A percentile compares a stretch with the other conserved stretches of the same genome.
phyloP scores from a whole-genome alignment of 73 alveolate genomes.

The Durusdinium trenchii region DNA sequence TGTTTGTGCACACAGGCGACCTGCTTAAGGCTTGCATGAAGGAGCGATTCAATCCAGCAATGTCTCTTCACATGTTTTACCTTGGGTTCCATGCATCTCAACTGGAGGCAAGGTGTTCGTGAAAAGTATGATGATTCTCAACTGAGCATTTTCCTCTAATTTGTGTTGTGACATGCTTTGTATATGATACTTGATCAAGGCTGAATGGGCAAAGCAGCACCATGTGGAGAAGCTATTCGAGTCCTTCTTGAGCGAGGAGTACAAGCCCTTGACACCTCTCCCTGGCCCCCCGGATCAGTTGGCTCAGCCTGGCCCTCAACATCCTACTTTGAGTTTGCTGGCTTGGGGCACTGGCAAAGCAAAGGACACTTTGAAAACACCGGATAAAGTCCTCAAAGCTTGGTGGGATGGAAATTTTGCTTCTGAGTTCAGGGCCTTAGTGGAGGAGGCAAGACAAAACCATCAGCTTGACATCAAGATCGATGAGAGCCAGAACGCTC shows the following conservation, averaged over 20 bases:
- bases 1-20: neutral
- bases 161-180: no score
- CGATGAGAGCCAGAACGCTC: neutral
- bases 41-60: neutral
- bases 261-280: neutral
- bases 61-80: neutral
- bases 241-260: neutral
- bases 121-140: no score
- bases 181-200: neutral
- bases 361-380: neutral
- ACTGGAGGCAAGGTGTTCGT: neutral
- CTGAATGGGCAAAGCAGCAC: constrained; percentile 4
- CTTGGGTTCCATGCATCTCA: neutral
- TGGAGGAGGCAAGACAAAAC: neutral
- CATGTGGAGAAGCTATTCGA: neutral
- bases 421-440: neutral
- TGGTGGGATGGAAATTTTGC: neutral
- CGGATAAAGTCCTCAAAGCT: neutral
- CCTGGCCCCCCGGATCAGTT: neutral
- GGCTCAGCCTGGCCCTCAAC: neutral
- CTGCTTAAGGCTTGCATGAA: neutral
- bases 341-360: neutral
- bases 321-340: neutral
- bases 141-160: no score
- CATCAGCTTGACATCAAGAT: neutral